Percentiles rank a stretch among this genome's conserved stretches.
Conservation (phyloP, 1,284 basidiomycete species). For the Schizophyllum amplum region DNA sequence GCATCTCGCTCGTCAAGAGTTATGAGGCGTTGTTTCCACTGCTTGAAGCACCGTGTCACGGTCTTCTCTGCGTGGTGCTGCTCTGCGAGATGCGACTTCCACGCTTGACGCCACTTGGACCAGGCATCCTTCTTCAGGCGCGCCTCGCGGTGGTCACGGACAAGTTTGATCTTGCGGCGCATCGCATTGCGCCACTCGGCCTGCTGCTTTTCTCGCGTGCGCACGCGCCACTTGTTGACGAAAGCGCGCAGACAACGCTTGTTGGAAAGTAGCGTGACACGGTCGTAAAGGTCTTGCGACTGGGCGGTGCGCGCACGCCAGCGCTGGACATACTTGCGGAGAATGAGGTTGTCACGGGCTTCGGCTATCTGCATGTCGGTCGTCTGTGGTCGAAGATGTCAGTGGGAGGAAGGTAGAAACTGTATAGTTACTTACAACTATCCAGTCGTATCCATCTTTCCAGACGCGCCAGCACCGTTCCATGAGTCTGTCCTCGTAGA, state of each 20-base stretch:
- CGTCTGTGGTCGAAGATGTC: too few species aligned
- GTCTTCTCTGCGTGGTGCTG: conserved; percentile 39
- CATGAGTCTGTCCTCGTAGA: conserved; percentile 50
- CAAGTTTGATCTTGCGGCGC: conserved; percentile 55
- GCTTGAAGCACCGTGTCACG: conserved; percentile 31
- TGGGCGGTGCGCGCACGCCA: conserved; percentile 42
- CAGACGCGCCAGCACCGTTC: conserved; percentile 67
- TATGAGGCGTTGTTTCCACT: conserved; percentile 42
- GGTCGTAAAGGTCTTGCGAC: conserved; percentile 29
- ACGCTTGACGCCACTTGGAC: conserved; percentile 52
- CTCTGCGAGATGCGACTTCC: conserved; percentile 39
- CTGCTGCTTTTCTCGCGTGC: conserved; percentile 42
- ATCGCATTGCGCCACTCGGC: conserved; percentile 55
- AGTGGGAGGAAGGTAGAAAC: conserved; percentile 10
- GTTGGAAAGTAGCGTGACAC: conserved; percentile 33
- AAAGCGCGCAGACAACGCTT: conserved; percentile 31
- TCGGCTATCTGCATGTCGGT: conserved; percentile 55
- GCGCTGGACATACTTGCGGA: conserved; percentile 46
- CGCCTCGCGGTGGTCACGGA: conserved; percentile 44
- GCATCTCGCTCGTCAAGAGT: conserved; percentile 35
- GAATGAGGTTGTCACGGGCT: conserved; percentile 46
- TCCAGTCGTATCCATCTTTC: conserved; percentile 61
- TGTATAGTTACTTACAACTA: conserved; percentile 41
- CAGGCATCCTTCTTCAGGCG: conserved; percentile 46
- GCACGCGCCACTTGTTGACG: conserved; percentile 41